These are phyloP conservation scores for Cynanchum wilfordii DNA, from an alignment of 257 asterid genomes.

Conservation along the genomic window DNA sequence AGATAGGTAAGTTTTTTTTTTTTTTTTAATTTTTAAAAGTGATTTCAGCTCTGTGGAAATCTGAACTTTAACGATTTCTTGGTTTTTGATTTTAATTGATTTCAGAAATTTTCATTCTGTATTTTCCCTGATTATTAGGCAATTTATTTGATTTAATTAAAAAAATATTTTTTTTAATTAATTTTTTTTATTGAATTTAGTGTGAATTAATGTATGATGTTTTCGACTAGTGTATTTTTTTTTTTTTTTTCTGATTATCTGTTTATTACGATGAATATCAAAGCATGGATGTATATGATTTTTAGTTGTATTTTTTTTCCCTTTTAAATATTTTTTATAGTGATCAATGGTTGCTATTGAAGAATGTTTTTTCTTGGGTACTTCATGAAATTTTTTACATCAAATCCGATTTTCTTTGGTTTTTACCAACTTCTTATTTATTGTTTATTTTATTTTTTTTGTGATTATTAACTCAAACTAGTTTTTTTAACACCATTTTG, in stretches of 20 bases:
- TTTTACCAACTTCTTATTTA: background rate
- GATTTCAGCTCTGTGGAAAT: slow-evolving; percentile 25
- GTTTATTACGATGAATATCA: background rate
- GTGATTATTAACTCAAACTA: background rate
- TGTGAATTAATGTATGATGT: slow-evolving; percentile 11
- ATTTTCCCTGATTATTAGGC: slow-evolving; percentile 19
- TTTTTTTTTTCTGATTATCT: background rate
- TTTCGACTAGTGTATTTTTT: background rate
- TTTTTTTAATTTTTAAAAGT: slow-evolving; percentile 4
- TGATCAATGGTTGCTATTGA: background rate
- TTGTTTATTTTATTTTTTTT: background rate
- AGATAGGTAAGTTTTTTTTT: slow-evolving; percentile 39
- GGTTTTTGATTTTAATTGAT: slow-evolving; percentile 24
- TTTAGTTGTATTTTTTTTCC: background rate
- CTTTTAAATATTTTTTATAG: background rate
- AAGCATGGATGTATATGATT: background rate
- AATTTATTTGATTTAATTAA: background rate
- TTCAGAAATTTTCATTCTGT: slow-evolving; percentile 9
- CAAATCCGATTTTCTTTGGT: background rate
- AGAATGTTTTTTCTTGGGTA: background rate
- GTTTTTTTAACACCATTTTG: background rate
- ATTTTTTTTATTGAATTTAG: slow-evolving; percentile 1
- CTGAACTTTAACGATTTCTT: slow-evolving; percentile 9
- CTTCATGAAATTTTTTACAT: background rate
- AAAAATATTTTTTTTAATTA: slow-evolving; percentile 9